Evolutionary conservation across 768 basidiomycete genomes (phyloP).

Genomic region (Mycena albidolilacea): DNA sequence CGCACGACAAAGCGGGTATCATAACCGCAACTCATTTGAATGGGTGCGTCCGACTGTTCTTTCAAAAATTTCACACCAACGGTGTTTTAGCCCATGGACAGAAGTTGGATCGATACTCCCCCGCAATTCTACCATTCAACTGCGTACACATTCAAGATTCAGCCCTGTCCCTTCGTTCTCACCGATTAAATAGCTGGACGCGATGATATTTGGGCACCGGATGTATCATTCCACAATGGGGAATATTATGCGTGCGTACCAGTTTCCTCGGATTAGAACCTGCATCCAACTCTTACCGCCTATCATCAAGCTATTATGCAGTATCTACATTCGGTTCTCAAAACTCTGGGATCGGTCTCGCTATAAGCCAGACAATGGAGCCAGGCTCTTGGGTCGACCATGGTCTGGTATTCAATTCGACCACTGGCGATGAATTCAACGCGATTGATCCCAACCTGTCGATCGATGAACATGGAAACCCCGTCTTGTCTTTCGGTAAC

Average conservation of each 20-base stretch:
- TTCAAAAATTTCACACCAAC: not conserved
- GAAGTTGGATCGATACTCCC: slow-evolving; percentile 32
- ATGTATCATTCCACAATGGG: slow-evolving; percentile 31
- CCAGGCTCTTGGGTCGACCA: slow-evolving; percentile 34
- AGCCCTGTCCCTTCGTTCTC: not conserved
- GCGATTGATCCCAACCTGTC: slow-evolving; percentile 35
- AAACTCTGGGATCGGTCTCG: slow-evolving; percentile 34
- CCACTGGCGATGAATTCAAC: slow-evolving; percentile 34
- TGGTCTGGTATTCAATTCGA: slow-evolving; percentile 33
- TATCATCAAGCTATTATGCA: slow-evolving; percentile 24
- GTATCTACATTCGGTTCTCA: slow-evolving; percentile 35
- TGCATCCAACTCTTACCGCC: not conserved
- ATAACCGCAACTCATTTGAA: slow-evolving; percentile 27
- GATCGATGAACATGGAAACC: slow-evolving; percentile 29
- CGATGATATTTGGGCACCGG: slow-evolving; percentile 35
- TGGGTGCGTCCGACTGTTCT: slow-evolving; percentile 5
- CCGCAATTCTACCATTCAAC: slow-evolving; percentile 32
- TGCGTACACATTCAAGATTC: slow-evolving; percentile 14
- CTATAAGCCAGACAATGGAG: slow-evolving; percentile 27
- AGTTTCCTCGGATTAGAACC: too few species aligned
- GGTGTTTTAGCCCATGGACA: slow-evolving; percentile 18
- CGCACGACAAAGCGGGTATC: slow-evolving; percentile 37
- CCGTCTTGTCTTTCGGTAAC: slow-evolving; percentile 26
- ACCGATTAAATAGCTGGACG: slow-evolving; percentile 22
- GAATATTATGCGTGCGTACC: slow-evolving; percentile 23